Evolutionary conservation across 371 early-diverging fungal species (phyloP).

Genomic region (Actinomucor elegans): DNA sequence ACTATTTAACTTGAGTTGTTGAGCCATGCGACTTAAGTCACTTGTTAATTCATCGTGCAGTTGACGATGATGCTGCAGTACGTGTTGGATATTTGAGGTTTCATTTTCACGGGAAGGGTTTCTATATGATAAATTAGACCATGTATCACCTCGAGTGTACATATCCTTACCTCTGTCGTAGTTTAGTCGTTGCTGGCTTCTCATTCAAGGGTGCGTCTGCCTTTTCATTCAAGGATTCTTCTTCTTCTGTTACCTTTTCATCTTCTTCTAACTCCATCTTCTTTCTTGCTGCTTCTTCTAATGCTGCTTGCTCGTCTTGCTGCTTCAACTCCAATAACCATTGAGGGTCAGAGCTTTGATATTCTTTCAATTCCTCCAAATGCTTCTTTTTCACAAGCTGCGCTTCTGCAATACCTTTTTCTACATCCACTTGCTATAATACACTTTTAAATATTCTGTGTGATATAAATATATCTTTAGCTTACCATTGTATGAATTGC

Average conservation of each 20-base stretch:
- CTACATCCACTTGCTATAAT: constrained; percentile 25
- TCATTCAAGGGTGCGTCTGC: background rate
- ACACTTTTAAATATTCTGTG: background rate
- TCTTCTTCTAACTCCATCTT: constrained; percentile 10
- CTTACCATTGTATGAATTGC: constrained; percentile 20
- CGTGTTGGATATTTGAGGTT: constrained; percentile 48
- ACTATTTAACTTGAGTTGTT: constrained; percentile 64
- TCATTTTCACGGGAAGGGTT: constrained; percentile 25
- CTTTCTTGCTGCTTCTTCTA: constrained; percentile 2
- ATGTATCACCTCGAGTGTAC: background rate
- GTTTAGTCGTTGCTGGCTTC: background rate
- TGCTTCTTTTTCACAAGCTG: constrained; percentile 28
- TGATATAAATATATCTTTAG: background rate
- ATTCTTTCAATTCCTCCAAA: constrained; percentile 23
- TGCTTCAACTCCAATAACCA: constrained; percentile 28
- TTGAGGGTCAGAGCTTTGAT: constrained; percentile 34
- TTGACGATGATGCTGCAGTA: constrained; percentile 65
- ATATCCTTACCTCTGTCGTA: constrained; percentile 11
- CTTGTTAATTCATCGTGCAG: constrained; percentile 69
- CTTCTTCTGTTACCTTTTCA: background rate
- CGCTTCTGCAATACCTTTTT: constrained; percentile 32
- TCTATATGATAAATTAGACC: background rate
- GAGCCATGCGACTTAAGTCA: constrained; percentile 66
- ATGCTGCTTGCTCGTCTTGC: constrained; percentile 15
- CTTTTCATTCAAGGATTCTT: background rate